Percentiles rank a stretch among this genome's conserved stretches.
phyloP scores from a whole-genome alignment of 371 early-diverging fungal species.

The Lichtheimia hyalospora region DNA sequence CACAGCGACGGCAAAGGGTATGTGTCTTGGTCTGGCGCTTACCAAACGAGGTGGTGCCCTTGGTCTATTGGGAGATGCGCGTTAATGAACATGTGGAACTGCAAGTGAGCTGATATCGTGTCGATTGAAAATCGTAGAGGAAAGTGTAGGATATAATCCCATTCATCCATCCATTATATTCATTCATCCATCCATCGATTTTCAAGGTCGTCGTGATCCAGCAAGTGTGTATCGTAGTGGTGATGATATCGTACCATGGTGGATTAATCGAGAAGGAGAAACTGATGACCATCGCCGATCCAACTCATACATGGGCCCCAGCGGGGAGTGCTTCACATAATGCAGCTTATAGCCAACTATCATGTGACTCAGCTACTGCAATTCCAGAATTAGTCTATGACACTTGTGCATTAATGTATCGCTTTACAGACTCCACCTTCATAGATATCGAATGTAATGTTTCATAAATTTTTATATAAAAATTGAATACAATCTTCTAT shows the following conservation, averaged over 20 bases:
- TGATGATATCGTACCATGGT: slow-evolving; percentile 1
- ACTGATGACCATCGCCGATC: too few relatives aligned
- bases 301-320: too few relatives aligned
- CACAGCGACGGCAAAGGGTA: slow-evolving; percentile 97
- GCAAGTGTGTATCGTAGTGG: background rate
- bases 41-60: slow-evolving; percentile 99
- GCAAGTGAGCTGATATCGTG: background rate
- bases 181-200: slow-evolving; percentile 26
- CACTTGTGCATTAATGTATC: too few relatives aligned
- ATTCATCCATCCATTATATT: slow-evolving; percentile 3
- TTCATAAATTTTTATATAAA: too few relatives aligned
- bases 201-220: background rate
- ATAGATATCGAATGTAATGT: too few relatives aligned
- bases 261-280: background rate
- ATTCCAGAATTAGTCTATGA: too few relatives aligned
- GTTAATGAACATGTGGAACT: background rate
- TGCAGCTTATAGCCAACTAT: too few relatives aligned
- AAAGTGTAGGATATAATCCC: background rate
- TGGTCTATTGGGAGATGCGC: slow-evolving; percentile 64
- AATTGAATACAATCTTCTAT: too few relatives aligned
- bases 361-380: too few relatives aligned
- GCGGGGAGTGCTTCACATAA: too few relatives aligned
- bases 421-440: too few relatives aligned
- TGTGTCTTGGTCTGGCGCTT: slow-evolving; percentile 99
- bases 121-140: background rate